Base-by-base conservation (phyloP, 306 rosid genomes). In the Comarum palustre region DNA sequence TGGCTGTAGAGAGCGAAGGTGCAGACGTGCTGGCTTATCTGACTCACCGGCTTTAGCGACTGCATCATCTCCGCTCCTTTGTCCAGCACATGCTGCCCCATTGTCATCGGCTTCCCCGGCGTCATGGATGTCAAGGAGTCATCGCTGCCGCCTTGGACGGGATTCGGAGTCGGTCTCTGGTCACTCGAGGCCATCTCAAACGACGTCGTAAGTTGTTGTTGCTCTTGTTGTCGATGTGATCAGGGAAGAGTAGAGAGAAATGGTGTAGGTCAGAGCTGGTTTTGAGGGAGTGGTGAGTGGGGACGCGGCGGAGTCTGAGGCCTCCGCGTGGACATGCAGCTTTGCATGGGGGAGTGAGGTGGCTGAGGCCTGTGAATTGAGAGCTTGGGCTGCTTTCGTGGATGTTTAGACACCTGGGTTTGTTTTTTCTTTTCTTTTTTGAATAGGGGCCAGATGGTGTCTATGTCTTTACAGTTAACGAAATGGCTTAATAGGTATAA, bases 1-100 rank as follows among this genome's bases (percentile, higher is more conserved):
- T 90, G 93, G 74, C 89, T 75, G 74, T 83, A 90, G 22, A 89
- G 76, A 12, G 92, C 93, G 81, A 93, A 93, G 75, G 88, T 52
- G 72, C 96, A 89, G 9, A 46, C 88, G 71, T 90, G 92, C 16
- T 83, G 85, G 77, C 77, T 84, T 50, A 90, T 83, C 68, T 87
- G 86, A 68, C 84, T 84, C 22, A 89, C 79, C 5, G 98, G 98
- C 39, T 83, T 83, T 54, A 89, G 79, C 2, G 97, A 82, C 78
- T 93, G 96, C 42, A 86, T 5, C 74, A 87, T 78, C 71, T 79
- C 65, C 1, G 90, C 88, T 1, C 97, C 78, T 68, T 83, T 85
- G 86, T 89, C 92, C 6, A 90, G 17, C 64, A 82, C 0, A 22
- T 88, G 87, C 68, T 84, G 90, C 43, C 57, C 75, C 58, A 71